A percentile compares a stretch with the other conserved stretches of the same genome.
Conservation (phyloP, 257 asterid genomes). For the Solanum ossicruentum region DNA sequence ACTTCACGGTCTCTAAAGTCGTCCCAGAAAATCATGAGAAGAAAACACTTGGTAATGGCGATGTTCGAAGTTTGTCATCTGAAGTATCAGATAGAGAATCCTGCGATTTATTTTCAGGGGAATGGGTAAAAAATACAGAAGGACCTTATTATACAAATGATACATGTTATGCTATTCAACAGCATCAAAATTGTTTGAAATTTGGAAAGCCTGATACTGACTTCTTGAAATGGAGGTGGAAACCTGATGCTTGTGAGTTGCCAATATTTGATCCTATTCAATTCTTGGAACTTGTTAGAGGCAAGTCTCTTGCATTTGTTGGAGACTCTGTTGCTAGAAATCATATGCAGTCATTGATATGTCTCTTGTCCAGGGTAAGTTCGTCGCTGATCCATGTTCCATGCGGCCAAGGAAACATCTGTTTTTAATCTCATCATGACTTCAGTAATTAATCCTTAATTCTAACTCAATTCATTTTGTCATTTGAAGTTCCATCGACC, state of each 20-base stretch:
- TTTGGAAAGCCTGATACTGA: constrained; percentile 55
- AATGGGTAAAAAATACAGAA: constrained; percentile 61
- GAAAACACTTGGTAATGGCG: background rate
- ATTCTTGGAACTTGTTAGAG: constrained; percentile 39
- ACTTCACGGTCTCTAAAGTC: background rate
- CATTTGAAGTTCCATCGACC: background rate
- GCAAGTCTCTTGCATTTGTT: constrained; percentile 57
- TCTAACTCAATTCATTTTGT: background rate
- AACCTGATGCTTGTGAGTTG: constrained; percentile 61
- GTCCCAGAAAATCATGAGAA: background rate
- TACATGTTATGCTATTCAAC: constrained; percentile 64
- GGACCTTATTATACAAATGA: constrained; percentile 67
- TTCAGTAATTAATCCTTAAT: background rate
- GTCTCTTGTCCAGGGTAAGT: constrained; percentile 58
- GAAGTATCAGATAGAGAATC: constrained; percentile 6
- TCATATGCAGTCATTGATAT: constrained; percentile 77
- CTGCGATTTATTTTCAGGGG: constrained; percentile 69
- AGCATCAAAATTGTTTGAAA: constrained; percentile 72
- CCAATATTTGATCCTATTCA: constrained; percentile 38
- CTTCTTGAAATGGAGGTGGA: constrained; percentile 69
- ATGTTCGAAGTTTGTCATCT: background rate
- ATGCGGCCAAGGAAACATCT: too few relatives aligned
- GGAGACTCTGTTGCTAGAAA: constrained; percentile 80
- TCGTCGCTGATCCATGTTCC: background rate
- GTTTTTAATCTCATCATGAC: too few relatives aligned